Evolutionary conservation across 2,329 filamentous ascomycete species (phyloP), one percentile per base, ranked within the genome.

Genomic region (Tolypocladium album): DNA sequence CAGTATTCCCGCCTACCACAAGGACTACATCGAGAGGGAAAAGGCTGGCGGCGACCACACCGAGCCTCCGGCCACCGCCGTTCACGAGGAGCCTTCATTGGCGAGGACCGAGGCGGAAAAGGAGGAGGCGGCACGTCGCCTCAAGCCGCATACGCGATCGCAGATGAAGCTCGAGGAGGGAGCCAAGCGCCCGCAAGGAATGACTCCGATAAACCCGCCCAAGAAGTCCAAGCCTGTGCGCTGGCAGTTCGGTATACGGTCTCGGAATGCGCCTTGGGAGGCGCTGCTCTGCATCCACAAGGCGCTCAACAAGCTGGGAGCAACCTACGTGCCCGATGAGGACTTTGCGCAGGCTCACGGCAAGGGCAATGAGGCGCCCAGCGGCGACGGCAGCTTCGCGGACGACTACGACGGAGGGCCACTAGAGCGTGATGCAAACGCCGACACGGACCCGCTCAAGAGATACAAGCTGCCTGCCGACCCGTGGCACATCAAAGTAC

Each of bases 181-280:
- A 60, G 82, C 70, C 69, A 83, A 76, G 64, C 79, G 83, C 43
- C 85, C 85, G 4, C 82, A 85, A 60, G 79, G 81, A 24, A 80
- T 88, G 76, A 88, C 85, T 2, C 84, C 84, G 0, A 82, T 86
- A 56, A 75, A 79, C 58, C 84, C 86, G 2, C 72, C 79, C 4
- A 91, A 89, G 77, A 92, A 90, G 72, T 76, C 81, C 6, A 92
- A 90, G 69, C 89, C 89, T 1, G 90, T 92, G 20, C 90, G 93
- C 65, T 99, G 94, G 94, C 94, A 99, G 72, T 99, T 99, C 71
- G 94, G 94, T 60, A 99, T 99, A 63, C 85, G 94, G 43, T 96
- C 91, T 55, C 86, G 94, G 56, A 99, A 97, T 69, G 89, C 91
- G 60, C 94, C 94, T 0, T 91, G 92, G 68, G 94, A 99, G 72